phyloP scores from a whole-genome alignment of 352 stramenopile species.

The Peronospora belbahrii region DNA sequence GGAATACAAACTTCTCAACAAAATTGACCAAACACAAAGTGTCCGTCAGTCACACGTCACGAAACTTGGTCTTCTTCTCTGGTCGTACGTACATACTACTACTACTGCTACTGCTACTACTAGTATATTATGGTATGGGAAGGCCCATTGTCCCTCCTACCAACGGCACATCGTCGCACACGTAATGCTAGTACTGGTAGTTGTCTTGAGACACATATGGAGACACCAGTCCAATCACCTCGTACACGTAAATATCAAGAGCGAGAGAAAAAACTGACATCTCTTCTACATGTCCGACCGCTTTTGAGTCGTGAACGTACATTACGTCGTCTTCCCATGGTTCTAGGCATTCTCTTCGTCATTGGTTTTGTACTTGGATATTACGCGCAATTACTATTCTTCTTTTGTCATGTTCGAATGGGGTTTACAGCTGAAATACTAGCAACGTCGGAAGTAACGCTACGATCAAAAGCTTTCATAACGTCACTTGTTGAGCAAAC shows the following conservation, averaged over 20 bases:
- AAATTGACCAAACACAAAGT: no score
- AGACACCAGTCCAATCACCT: slow-evolving; percentile 10
- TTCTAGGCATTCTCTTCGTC: slow-evolving; percentile 15
- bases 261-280: slow-evolving; percentile 12
- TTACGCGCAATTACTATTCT: slow-evolving; percentile 60
- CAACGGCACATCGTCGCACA: slow-evolving; percentile 27
- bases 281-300: slow-evolving; percentile 1
- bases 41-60: no score
- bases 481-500: slow-evolving; percentile 44
- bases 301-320: slow-evolving; percentile 6
- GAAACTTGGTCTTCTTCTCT: no score
- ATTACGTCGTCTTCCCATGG: slow-evolving; percentile 14
- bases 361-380: slow-evolving; percentile 47
- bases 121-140: slow-evolving; percentile 20
- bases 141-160: slow-evolving; percentile 21
- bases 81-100: no score
- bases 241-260: slow-evolving; percentile 20
- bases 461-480: slow-evolving; percentile 43
- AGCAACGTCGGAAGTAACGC: slow-evolving; percentile 29
- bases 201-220: slow-evolving; percentile 16
- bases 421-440: slow-evolving; percentile 51
- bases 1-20: no score
- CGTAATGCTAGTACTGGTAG: slow-evolving; percentile 27
- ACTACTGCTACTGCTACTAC: no score
- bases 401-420: slow-evolving; percentile 55